These are phyloP conservation scores for Pseudonitzschia delicatissima DNA, from an alignment of 108 stramenopile species.

Conservation along the genomic window DNA sequence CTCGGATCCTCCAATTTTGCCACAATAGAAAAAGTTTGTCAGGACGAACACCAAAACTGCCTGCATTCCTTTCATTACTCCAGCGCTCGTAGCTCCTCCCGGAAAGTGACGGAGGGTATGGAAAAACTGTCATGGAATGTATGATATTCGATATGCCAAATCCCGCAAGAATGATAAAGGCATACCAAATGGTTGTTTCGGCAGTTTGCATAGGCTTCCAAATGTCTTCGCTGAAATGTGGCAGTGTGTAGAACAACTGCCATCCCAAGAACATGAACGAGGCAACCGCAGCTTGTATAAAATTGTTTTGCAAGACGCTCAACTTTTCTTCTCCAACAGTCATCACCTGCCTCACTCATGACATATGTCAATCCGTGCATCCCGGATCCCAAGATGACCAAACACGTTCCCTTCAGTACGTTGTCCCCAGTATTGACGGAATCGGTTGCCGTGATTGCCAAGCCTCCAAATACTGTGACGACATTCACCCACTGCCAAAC, in stretches of 20 bases:
- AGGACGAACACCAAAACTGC: constrained; percentile 75
- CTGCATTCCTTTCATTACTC: constrained; percentile 82
- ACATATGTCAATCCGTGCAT: constrained; percentile 67
- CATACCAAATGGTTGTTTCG: constrained; percentile 40
- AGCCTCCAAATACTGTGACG: constrained; percentile 50
- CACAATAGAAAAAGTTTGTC: constrained; percentile 61
- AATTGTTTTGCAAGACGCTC: constrained; percentile 66
- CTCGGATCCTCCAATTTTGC: constrained; percentile 55
- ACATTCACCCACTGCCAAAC: constrained; percentile 56
- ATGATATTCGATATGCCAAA: constrained; percentile 58
- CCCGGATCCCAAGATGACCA: constrained; percentile 47
- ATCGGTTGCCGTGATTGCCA: constrained; percentile 52
- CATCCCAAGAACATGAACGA: constrained; percentile 42
- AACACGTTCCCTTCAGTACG: constrained; percentile 42
- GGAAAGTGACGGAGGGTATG: constrained; percentile 66
- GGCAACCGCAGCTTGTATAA: constrained; percentile 69
- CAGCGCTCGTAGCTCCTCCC: constrained; percentile 73
- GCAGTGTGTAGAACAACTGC: constrained; percentile 72
- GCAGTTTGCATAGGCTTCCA: constrained; percentile 49
- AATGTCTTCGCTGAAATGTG: constrained; percentile 45
- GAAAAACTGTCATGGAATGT: constrained; percentile 67
- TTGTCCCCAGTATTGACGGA: constrained; percentile 32
- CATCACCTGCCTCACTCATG: constrained; percentile 66
- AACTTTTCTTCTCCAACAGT: constrained; percentile 29
- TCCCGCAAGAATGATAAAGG: constrained; percentile 21